Evolutionary conservation across 1,284 basidiomycete genomes (phyloP), one percentile per base, ranked within the genome.

Genomic region (Nidula niveotomentosa): DNA sequence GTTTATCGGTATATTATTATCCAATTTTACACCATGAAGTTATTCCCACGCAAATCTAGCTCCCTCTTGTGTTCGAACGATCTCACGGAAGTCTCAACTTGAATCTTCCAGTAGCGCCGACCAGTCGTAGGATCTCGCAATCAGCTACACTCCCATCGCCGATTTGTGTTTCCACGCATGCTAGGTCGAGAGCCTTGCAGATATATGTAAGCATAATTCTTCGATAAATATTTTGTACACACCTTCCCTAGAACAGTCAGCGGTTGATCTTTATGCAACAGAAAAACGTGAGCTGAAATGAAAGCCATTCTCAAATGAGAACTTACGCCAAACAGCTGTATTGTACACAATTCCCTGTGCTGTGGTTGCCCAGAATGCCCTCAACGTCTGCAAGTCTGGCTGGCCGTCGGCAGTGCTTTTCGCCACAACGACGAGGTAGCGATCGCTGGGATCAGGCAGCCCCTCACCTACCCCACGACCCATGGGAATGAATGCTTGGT

Each of bases 401-500:
- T 78, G 76, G 66, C 90, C 91, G 62, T 94, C 84, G 18, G 62
- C 60, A 6, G 88, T 89, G 58, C 89, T 93, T 62, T 87, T 71
- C 13, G 91, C 91, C 0, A 94, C 95, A 34, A 95, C 85, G 15
- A 96, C 91, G 48, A 97, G 73, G 67, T 94, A 96, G 36, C 75
- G 72, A 39, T 73, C 71, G 1, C 82, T 84, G 7, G 81, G 74
- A 39, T 81, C 76, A 2, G 61, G 63, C 39, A 87, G 68, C 3
- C 77, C 77, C 60, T 86, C 78, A 18, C 72, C 76, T 12, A 62
- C 58, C 17, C 74, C 76, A 17, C 74, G 74, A 1, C 91, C 90
- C 86, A 96, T 90, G 1, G 95, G 94, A 55, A 96, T 82, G 69
- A 97, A 97, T 3, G 90, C 86, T 68, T 95, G 93, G 60, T 88